A percentile compares a stretch with the other conserved stretches of the same genome.
Conservation (phyloP, 2,329 filamentous ascomycete genomes). For the Arthrinium puccinioides region DNA sequence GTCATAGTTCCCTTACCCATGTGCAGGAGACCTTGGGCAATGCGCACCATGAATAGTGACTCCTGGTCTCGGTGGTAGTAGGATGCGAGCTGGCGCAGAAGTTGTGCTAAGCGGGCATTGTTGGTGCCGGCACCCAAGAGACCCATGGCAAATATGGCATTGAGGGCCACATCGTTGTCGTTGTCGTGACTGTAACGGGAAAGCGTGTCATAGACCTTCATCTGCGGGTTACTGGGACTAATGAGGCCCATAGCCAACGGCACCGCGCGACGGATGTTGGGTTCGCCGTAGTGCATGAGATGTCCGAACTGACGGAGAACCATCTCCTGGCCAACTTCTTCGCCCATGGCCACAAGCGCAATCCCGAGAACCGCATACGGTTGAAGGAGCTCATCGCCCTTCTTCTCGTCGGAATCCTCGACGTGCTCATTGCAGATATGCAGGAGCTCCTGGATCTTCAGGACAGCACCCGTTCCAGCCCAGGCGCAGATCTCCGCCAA, state of each 20-base stretch:
- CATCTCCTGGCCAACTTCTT: constrained; percentile 98
- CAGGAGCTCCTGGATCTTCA: constrained; percentile 94
- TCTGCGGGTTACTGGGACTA: constrained; percentile 96
- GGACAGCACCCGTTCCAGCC: constrained; percentile 92
- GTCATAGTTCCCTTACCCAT: constrained; percentile 99
- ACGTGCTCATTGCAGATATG: constrained; percentile 98
- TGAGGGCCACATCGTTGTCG: constrained; percentile 95
- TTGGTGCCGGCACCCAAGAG: constrained; percentile 94
- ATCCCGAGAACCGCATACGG: constrained; percentile 94
- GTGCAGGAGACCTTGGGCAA: constrained; percentile 92
- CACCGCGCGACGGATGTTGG: constrained; percentile 94
- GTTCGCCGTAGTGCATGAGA: constrained; percentile 97
- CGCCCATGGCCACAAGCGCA: constrained; percentile 92
- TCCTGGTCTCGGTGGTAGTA: constrained; percentile 98
- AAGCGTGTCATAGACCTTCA: constrained; percentile 98
- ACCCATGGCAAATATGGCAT: constrained; percentile 99
- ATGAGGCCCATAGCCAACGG: constrained; percentile 94
- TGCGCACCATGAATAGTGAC: constrained; percentile 97
- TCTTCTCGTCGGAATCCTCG: constrained; percentile 89
- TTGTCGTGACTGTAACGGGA: constrained; percentile 98
- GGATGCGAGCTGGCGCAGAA: constrained; percentile 88
- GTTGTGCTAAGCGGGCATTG: constrained; percentile 91
- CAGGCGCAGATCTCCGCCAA: constrained; percentile 95
- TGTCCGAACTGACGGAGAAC: constrained; percentile 95
- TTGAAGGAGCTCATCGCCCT: constrained; percentile 90